Conservation (phyloP, 345 rosid genomes). For the Litchi chinensis region DNA sequence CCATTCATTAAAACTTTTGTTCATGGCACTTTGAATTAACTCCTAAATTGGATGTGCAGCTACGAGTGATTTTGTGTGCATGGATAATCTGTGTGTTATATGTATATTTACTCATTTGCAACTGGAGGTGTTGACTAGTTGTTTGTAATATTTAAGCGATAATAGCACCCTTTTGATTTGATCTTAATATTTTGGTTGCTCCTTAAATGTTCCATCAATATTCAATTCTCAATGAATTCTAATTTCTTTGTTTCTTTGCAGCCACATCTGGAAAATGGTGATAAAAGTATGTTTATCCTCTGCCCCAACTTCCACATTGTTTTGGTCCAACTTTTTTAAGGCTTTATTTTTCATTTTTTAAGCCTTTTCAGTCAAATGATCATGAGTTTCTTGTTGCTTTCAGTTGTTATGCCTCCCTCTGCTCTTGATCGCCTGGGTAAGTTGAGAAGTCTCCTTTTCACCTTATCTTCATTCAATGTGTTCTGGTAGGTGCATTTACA, state of each 20-base stretch:
- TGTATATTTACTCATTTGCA: not conserved
- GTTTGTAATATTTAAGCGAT: not conserved
- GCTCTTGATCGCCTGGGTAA: conserved; percentile 75
- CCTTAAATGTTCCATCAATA: not conserved
- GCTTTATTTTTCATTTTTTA: not conserved
- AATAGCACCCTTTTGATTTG: not conserved
- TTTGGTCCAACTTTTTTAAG: not conserved
- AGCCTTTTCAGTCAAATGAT: conserved; percentile 12
- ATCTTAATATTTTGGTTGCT: not conserved
- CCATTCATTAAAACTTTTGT: not conserved
- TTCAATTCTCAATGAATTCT: conserved; percentile 1
- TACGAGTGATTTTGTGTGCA: not conserved
- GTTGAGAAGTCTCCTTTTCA: conserved; percentile 6
- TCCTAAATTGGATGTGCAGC: not conserved
- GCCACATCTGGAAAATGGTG: conserved; percentile 72
- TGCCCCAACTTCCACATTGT: not conserved
- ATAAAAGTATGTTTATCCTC: conserved; percentile 47
- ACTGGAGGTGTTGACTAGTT: not conserved
- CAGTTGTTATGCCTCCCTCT: conserved; percentile 77
- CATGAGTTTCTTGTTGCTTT: conserved; percentile 13
- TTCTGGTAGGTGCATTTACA: not conserved
- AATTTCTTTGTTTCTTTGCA: conserved; percentile 31
- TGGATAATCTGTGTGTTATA: not conserved
- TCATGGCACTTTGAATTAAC: not conserved
- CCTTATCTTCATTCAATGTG: not conserved